Evolutionary conservation across 139 green algal species (phyloP), one percentile per base, ranked within the genome.

Genomic region (Tetradesmus lagerheimii): DNA sequence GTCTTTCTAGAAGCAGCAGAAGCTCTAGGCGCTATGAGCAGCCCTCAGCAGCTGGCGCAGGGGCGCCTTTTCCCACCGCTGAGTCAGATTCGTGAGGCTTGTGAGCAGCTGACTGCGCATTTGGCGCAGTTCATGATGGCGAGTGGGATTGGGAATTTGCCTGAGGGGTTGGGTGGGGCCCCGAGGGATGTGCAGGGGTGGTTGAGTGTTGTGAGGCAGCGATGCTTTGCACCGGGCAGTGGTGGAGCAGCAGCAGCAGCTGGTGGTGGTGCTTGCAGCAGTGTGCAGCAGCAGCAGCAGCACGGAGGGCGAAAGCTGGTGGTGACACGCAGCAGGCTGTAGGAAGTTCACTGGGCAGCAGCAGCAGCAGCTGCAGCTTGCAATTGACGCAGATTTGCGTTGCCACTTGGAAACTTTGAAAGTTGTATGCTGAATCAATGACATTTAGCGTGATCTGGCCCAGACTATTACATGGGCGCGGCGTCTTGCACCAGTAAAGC

Each of bases 1-100:
- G 47, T 78, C 12, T 96, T 98, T 88, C 57, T 98, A 35, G 89
- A 90, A 14, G 93, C 96, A 12, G 96, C 96, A 18, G 93, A 97
- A 74, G 64, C 82, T 18, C 91, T 98, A 29, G 87, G 93, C 1
- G 37, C 38, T 1, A 87, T 91, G 87, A 80, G 74, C 15, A 81
- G 74, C 12, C 5, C 43, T 0, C 41, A 80, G 66, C 71, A 75
- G 39, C 34, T 83, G 20, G 18, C 57, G 3, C 80, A 67, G 31
- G 45, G 75, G 12, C 35, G 79, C 27, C 57, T 92, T 83, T 92
- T 92, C 57, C 89, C 83, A 16, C 35, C 66, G 35, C 93, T 96
- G 80, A 80, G 79, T 5, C 4, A 6, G 35, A 94, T 95, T 84
- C 78, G 83, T n/a, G 75, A 25, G 4, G 91, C 94, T 23, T 64